phyloP scores from a whole-genome alignment of 202 grass and related monocot genomes.

The Bolboschoenoplectus hybrid region DNA sequence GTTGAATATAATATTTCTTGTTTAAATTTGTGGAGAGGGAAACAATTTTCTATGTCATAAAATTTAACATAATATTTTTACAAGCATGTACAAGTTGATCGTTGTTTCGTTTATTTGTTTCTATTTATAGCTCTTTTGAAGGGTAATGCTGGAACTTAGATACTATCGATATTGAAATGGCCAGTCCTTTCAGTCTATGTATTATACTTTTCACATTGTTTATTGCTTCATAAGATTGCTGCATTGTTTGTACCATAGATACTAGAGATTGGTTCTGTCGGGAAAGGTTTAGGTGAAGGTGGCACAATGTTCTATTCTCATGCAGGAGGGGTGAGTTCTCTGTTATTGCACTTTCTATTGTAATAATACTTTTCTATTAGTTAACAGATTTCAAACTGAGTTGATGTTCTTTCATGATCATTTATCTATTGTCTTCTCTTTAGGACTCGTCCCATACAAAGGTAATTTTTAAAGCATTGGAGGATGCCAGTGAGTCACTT shows the following conservation, averaged over 20 bases:
- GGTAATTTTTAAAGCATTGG: constrained; percentile 71
- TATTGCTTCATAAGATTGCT: constrained; percentile 6
- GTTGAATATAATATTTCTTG: not conserved
- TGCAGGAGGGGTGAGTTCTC: constrained; percentile 62
- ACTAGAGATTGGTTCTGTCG: constrained; percentile 87
- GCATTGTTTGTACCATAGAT: constrained; percentile 53
- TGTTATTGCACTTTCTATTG: not conserved
- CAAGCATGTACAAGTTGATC: not conserved
- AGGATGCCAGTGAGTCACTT: constrained; percentile 79
- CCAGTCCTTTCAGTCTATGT: not conserved
- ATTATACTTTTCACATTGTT: constrained; percentile 2
- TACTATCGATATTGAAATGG: not conserved
- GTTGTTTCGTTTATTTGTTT: constrained; percentile 9
- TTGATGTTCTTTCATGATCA: not conserved
- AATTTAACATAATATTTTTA: not conserved
- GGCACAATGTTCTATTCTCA: constrained; percentile 76
- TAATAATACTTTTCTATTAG: constrained; percentile 17
- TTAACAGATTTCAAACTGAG: constrained; percentile 31
- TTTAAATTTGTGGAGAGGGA: not conserved
- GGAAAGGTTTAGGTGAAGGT: constrained; percentile 67
- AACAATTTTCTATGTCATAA: not conserved
- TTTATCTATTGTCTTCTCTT: constrained; percentile 28
- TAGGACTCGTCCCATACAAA: constrained; percentile 70
- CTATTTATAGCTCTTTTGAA: not conserved
- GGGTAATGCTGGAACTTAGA: not conserved